Evolutionary conservation across 2,329 filamentous ascomycete species (phyloP).

Genomic region (Chaetomiaceae sp.): DNA sequence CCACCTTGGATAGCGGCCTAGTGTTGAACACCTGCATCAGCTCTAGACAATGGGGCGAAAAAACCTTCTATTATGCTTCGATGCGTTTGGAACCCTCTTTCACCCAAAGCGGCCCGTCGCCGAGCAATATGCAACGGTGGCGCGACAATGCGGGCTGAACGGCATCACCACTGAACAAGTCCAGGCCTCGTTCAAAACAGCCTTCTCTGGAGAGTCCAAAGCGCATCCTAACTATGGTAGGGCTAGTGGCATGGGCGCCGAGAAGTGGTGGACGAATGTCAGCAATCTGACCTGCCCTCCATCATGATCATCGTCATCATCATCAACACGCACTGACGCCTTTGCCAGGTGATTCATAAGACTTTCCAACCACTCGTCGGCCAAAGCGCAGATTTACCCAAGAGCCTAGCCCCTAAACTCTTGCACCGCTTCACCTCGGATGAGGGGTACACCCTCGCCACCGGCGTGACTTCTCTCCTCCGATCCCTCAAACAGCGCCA

Average conservation of each 20-base stretch:
- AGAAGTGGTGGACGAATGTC: slow-evolving; percentile 58
- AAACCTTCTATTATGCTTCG: slow-evolving; percentile 56
- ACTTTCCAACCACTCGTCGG: slow-evolving; percentile 45
- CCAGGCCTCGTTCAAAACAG: slow-evolving; percentile 32
- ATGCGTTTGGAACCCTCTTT: slow-evolving; percentile 64
- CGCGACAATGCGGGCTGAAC: slow-evolving; percentile 45
- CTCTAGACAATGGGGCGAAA: background rate
- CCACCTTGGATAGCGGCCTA: too few relatives aligned
- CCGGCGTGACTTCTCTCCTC: slow-evolving; percentile 34
- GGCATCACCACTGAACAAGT: slow-evolving; percentile 41
- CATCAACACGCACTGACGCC: too few relatives aligned
- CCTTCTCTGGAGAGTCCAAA: slow-evolving; percentile 45
- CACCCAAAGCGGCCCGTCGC: slow-evolving; percentile 46
- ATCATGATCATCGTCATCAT: too few relatives aligned
- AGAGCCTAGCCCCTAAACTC: slow-evolving; percentile 44
- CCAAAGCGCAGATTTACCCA: slow-evolving; percentile 32
- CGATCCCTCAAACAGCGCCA: background rate
- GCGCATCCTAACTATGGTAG: slow-evolving; percentile 57
- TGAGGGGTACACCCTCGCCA: slow-evolving; percentile 49
- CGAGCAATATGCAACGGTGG: slow-evolving; percentile 51
- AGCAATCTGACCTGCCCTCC: too few relatives aligned
- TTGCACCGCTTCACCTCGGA: slow-evolving; percentile 49
- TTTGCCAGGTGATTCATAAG: slow-evolving; percentile 47
- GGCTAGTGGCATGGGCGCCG: slow-evolving; percentile 44
- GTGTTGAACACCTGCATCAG: background rate